Evolutionary conservation across 2,329 filamentous ascomycete genomes (phyloP).

Genomic region (Fusarium solani-melongenae): DNA sequence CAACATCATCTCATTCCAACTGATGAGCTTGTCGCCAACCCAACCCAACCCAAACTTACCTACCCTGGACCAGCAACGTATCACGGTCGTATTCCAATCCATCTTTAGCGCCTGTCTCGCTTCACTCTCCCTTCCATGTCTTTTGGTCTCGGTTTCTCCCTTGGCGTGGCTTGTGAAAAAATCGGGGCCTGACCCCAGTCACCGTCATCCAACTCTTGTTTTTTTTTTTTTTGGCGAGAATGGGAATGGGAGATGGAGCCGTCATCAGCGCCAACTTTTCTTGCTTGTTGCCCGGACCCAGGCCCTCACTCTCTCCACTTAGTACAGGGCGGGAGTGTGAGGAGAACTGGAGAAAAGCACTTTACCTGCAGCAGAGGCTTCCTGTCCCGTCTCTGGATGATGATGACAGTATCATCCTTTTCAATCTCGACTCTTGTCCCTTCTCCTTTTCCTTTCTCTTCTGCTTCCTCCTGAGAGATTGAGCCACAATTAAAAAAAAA

Average conservation of each 20-base stretch:
- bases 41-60: slow-evolving; percentile 5
- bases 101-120: slow-evolving; percentile 22
- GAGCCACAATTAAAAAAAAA: background rate
- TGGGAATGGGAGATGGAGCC: background rate
- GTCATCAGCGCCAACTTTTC: slow-evolving; percentile 31
- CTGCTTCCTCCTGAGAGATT: background rate
- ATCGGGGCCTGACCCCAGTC: background rate
- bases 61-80: slow-evolving; percentile 18
- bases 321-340: background rate
- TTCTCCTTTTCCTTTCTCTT: slow-evolving; percentile 1
- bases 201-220: background rate
- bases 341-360: slow-evolving; percentile 26
- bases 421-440: slow-evolving; percentile 8
- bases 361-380: slow-evolving; percentile 31
- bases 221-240: background rate
- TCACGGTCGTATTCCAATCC: slow-evolving; percentile 6
- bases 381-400: background rate
- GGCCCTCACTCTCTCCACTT: slow-evolving; percentile 12
- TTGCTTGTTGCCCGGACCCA: background rate
- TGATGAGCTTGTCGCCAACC: background rate
- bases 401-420: slow-evolving; percentile 11
- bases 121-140: slow-evolving; percentile 28
- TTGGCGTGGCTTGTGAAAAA: slow-evolving; percentile 22
- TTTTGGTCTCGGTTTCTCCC: slow-evolving; percentile 15
- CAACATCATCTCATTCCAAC: background rate